A percentile compares a stretch with the other conserved stretches of the same genome.
phyloP scores from a whole-genome alignment of 495 filamentous ascomycete species.

The Hypoxylon cercidicola region DNA sequence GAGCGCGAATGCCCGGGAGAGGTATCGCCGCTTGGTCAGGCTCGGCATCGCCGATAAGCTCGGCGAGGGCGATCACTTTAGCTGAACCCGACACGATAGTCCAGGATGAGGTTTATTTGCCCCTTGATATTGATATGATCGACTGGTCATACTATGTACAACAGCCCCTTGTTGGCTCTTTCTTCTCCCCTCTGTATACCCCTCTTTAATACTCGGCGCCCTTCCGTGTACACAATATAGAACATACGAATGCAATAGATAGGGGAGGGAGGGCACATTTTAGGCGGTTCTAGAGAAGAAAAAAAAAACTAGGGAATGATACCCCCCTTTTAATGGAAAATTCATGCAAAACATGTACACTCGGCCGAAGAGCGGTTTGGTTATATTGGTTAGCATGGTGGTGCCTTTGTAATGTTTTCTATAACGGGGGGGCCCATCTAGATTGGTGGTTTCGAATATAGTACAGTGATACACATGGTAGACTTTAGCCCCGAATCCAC shows the following conservation, averaged over 20 bases:
- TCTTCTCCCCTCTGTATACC: background rate
- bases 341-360: slow-evolving; percentile 34
- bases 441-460: slow-evolving; percentile 28
- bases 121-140: background rate
- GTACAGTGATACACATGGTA: slow-evolving; percentile 40
- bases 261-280: slow-evolving; percentile 2
- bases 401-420: slow-evolving; percentile 27
- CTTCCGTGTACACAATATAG: slow-evolving; percentile 13
- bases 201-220: background rate
- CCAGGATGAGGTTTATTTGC: too few relatives aligned
- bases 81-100: slow-evolving; percentile 38
- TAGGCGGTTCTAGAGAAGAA: slow-evolving; percentile 3
- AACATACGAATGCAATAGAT: slow-evolving; percentile 10
- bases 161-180: too few relatives aligned
- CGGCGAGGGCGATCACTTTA: slow-evolving; percentile 62
- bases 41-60: slow-evolving; percentile 54
- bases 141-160: background rate
- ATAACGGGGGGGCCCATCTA: slow-evolving; percentile 15
- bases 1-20: slow-evolving; percentile 56
- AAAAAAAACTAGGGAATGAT: too few relatives aligned
- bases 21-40: slow-evolving; percentile 55
- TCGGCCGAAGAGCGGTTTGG: slow-evolving; percentile 29
- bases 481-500: slow-evolving; percentile 27
- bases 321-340: slow-evolving; percentile 8
- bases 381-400: slow-evolving; percentile 27